Evolutionary conservation across 2,329 filamentous ascomycete species (phyloP).

Genomic region (Corniculantispora saksenae): DNA sequence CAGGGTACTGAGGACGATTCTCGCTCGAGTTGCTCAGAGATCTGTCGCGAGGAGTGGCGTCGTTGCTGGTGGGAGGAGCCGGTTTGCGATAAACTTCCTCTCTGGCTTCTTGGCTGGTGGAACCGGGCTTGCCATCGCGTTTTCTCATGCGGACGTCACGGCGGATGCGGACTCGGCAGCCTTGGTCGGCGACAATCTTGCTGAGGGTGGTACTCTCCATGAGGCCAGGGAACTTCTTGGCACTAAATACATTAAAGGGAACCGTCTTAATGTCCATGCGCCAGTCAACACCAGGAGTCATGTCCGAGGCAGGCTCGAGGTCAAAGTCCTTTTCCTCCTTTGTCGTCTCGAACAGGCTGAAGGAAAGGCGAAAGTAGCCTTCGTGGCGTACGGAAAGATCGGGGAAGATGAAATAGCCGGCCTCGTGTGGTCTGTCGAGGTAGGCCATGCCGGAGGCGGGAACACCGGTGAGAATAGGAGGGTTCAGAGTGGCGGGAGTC

Average conservation of each 20-base stretch:
- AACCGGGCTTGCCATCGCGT: slow-evolving; percentile 67
- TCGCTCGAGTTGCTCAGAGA: slow-evolving; percentile 62
- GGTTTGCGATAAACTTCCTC: slow-evolving; percentile 49
- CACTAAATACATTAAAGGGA: slow-evolving; percentile 87
- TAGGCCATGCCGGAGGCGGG: slow-evolving; percentile 96
- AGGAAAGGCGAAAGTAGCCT: slow-evolving; percentile 86
- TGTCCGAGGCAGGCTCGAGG: slow-evolving; percentile 47
- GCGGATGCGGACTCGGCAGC: slow-evolving; percentile 91
- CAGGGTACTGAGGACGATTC: slow-evolving; percentile 44
- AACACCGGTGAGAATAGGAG: slow-evolving; percentile 88
- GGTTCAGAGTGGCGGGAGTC: slow-evolving; percentile 65
- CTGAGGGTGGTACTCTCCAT: slow-evolving; percentile 87
- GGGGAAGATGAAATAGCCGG: slow-evolving; percentile 96
- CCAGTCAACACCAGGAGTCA: slow-evolving; percentile 68
- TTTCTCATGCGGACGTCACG: slow-evolving; percentile 92
- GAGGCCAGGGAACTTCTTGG: slow-evolving; percentile 96
- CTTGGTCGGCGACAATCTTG: slow-evolving; percentile 91
- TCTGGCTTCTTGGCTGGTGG: slow-evolving; percentile 63
- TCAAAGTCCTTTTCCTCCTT: slow-evolving; percentile 83
- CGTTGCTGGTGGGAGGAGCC: slow-evolving; percentile 29
- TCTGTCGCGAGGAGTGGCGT: slow-evolving; percentile 48
- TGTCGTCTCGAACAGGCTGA: slow-evolving; percentile 91
- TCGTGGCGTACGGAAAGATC: slow-evolving; percentile 95
- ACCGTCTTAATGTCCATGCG: slow-evolving; percentile 86
- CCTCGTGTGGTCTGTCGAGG: slow-evolving; percentile 77